Evolutionary conservation across 192 early-diverging fungal species (phyloP), one percentile per base, ranked within the genome.

Genomic region (Geranomyces variabilis): DNA sequence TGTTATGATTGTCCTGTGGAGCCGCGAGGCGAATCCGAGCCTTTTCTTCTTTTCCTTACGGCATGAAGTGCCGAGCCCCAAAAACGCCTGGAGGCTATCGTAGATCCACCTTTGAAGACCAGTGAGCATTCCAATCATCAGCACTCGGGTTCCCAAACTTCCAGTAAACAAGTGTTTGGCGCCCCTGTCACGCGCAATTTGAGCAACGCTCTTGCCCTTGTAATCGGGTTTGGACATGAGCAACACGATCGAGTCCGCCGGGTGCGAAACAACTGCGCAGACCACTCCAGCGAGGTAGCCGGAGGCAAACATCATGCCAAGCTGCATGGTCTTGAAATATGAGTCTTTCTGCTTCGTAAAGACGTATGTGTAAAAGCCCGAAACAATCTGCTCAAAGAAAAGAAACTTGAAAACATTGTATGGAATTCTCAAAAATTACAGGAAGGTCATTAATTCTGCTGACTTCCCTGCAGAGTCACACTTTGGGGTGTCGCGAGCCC

Each of bases 91-190:
- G n/a, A n/a, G n/a, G n/a, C n/a, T 41, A 41, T 91, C 92, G 77
- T 91, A 92, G 81, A 92, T 86, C 59, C 87, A 82, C 90, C 90
- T 93, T 79, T 94, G 92, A 49, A 90, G 77, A 49, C 77, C 91
- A 66, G 93, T 95, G 26, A 95, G 80, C 47, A 91, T 91, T 81
- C 93, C 94, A 74, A 95, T 90, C 94, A 95, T 95, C 41, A 93
- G 77, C 75, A 94, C 90, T 83, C 94, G 90, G 56, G 92, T 86
- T n/a, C 85, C 85, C 22, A 95, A 79, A 56, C 94, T 93, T 70
- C 83, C 84, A 86, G 91, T 92, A 63, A 90, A 75, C 24, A 84
- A 75, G 44, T 44, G 48, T 28, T 19, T 31, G 46, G 67, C 24
- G 14, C 82, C 82, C 36, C 66, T 44, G 59, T 84, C 82, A 1